Evolutionary conservation across 305 asterid genomes (phyloP), one percentile per base, ranked within the genome.

Genomic region (Solanum hybrid): DNA sequence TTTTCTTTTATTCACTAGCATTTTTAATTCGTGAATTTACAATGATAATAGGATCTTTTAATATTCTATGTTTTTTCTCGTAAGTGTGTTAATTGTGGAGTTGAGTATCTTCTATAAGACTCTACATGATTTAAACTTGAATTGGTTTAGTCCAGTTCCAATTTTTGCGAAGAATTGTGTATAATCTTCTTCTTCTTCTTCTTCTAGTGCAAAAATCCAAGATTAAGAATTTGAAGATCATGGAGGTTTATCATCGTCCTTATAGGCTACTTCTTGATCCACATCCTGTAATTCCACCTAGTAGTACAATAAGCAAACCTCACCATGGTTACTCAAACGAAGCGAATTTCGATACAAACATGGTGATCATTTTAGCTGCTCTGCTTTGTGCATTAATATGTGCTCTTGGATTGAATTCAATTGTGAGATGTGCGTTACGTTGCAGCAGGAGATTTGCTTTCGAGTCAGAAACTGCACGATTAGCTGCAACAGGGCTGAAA

Each of bases 361-460:
- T 95, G 98, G 96, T 96, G 79, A 95, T 96, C 45, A 94, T 96
- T 33, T 92, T 96, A 5, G 97, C 96, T 10, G 97, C 97, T 61
- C 84, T 96, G 68, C 90, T 96, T 32, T 95, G 95, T 77, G 96
- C 98, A 27, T 86, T 96, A 86, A 89, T 96, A 72, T 95, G 96
- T 73, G 98, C 95, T 0, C 96, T 96, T 29, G 98, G 97, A 8
- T 89, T 96, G 38, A 95, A 96, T 70, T 94, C 98, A 1, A 93
- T 95, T 5, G 92, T 92, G 14, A 88, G 92, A 57, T 93, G 93
- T 87, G 92, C 91, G 9, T 41, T 92, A 32, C 91, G 95, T 84
- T 92, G 90, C 85, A 91, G 89, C 89, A 39, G 92, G 36, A 90
- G 95, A 82, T 89, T 92, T 36, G 73, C 91, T 29, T 89, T 91